phyloP scores from a whole-genome alignment of 495 filamentous ascomycete genomes.

The Cercophora scortea region DNA sequence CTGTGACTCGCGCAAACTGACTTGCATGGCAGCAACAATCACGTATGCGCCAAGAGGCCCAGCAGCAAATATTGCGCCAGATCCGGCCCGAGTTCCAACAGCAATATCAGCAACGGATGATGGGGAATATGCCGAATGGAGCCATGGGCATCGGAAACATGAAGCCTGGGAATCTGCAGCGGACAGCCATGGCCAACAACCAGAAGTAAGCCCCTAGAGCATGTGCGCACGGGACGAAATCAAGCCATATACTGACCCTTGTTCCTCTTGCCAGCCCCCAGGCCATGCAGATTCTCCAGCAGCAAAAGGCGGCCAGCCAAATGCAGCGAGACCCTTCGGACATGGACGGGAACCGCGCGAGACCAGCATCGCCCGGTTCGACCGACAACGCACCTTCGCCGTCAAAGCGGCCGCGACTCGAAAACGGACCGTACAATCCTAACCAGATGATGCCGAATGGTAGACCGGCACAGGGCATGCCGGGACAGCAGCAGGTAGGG shows the following conservation, averaged over 20 bases:
- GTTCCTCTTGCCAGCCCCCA: conserved; percentile 43
- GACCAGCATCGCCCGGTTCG: conserved; percentile 72
- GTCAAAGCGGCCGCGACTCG: conserved; percentile 83
- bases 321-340: conserved; percentile 83
- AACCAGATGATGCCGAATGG: conserved; percentile 76
- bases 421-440: conserved; percentile 56
- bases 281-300: conserved; percentile 53
- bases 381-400: conserved; percentile 88
- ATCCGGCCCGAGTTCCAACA: conserved; percentile 50
- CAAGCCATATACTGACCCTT: no score
- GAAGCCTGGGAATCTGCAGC: conserved; percentile 49
- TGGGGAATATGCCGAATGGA: conserved; percentile 28
- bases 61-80: conserved; percentile 62
- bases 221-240: no score
- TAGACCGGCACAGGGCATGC: conserved; percentile 63
- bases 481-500: conserved; percentile 64
- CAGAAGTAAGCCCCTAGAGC: conserved; percentile 51
- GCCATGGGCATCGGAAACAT: conserved; percentile 39
- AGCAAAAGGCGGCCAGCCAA: conserved; percentile 57
- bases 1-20: conserved; percentile 10
- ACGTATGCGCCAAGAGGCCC: conserved; percentile 55
- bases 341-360: conserved; percentile 76
- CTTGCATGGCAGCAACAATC: conserved; percentile 47
- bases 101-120: conserved; percentile 46
- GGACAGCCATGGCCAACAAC: conserved; percentile 73